Base-by-base conservation (phyloP, 2,329 filamentous ascomycete species). In the Fusarium kyushuense region DNA sequence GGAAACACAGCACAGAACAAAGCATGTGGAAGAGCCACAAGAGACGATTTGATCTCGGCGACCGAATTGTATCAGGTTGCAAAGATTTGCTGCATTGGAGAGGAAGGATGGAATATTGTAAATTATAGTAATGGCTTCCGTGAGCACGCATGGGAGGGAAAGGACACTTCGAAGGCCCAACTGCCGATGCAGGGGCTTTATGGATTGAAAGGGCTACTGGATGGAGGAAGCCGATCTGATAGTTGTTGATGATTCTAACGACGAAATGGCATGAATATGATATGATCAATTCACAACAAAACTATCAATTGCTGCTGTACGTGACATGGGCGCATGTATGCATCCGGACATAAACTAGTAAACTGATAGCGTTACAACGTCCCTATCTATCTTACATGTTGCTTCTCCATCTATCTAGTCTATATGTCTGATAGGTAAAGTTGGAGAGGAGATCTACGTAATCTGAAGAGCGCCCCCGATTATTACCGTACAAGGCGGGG, bases 221-320 rank as follows among this genome's bases (percentile, higher is more conserved):
- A 63, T 63, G 54, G 45, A 67, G 52, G 57, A 58, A 56, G 59
- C 57, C 58, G 72, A 74, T 74, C 70, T 74, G 69, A 64, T 72
- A 63, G 72, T 59, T 69, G 71, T 59, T 72, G 62, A 75, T 58
- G 73, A 75, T 75, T 74, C 63, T 75, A 62, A 75, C 63, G 73
- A 75, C 68, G 73, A 73, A 74, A 75, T 74, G 73, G 73, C 63
- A 76, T 74, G 74, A 76, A 77, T 69, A 77, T 74, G 71, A 72
- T 76, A 77, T 73, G 76, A 76, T 70, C 70, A 71, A 64, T 68
- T 74, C 68, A 71, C 43, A 65, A 64, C 43, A 45, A 56, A 52
- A 45, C 25, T 43, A 40, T 58, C 35, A 27, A 27, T 42, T 40
- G 19, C 19, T 21, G 5, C 36, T 19, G 25, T 46, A 27, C 16